Conservation (phyloP, 768 basidiomycete genomes). For the Amanita polypyramis region DNA sequence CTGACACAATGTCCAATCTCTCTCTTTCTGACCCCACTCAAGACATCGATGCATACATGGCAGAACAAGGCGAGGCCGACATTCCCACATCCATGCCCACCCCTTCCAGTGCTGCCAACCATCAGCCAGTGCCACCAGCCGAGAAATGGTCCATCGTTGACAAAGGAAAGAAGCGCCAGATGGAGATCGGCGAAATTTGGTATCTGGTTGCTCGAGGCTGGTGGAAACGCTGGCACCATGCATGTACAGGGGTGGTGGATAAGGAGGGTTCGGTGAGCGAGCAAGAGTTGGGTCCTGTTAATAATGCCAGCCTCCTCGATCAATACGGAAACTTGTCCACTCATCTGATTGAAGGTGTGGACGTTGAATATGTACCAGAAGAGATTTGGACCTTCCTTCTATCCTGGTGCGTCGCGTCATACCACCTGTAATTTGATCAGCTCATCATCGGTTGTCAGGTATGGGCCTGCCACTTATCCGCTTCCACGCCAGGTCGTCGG, state of each 20-base stretch:
- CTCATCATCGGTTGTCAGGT: conserved; percentile 36
- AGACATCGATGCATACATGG: conserved; percentile 66
- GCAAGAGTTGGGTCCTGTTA: conserved; percentile 59
- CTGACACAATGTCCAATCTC: conserved; percentile 33
- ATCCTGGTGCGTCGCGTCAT: conserved; percentile 45
- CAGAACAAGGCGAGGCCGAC: conserved; percentile 38
- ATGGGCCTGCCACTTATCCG: conserved; percentile 46
- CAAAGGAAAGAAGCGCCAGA: conserved; percentile 30
- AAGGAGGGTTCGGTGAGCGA: conserved; percentile 58
- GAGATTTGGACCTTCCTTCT: conserved; percentile 60
- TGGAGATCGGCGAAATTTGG: conserved; percentile 68
- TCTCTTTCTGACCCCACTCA: conserved; percentile 30
- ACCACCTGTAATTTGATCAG: conserved; percentile 1
- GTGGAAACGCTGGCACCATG: conserved; percentile 69
- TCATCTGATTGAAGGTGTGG: conserved; percentile 44
- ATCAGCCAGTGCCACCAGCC: conserved; percentile 21
- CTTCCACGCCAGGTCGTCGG: conserved; percentile 61
- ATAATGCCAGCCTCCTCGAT: conserved; percentile 62
- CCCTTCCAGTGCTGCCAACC: conserved; percentile 13
- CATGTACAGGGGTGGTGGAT: conserved; percentile 57
- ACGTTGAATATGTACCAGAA: conserved; percentile 69
- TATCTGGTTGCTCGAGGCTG: conserved; percentile 62
- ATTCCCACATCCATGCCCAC: conserved; percentile 20
- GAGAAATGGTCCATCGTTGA: conserved; percentile 46
- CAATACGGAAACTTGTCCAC: conserved; percentile 34